Conservation (phyloP, 1,139 yeast species). For the Suhomyces ambrosiae region DNA sequence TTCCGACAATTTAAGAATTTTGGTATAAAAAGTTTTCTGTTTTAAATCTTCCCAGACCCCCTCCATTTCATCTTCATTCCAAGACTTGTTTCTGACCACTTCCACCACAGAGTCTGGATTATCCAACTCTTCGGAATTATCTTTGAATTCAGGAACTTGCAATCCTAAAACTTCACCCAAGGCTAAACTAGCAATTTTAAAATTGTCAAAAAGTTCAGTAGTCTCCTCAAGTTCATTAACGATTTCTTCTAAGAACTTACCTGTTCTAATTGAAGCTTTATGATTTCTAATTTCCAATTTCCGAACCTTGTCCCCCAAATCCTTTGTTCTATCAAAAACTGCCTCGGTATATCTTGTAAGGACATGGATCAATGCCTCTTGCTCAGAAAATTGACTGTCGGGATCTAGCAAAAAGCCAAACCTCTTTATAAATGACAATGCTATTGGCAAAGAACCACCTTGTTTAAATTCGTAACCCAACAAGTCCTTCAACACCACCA, state of each 20-base stretch:
- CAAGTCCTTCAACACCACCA: constrained; percentile 56
- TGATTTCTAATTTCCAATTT: constrained; percentile 45
- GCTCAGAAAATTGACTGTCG: constrained; percentile 11
- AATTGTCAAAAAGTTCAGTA: constrained; percentile 43
- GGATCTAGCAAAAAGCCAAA: constrained; percentile 30
- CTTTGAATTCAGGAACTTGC: constrained; percentile 15
- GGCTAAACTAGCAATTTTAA: constrained; percentile 45
- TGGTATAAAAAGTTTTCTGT: constrained; percentile 60
- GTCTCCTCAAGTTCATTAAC: constrained; percentile 44
- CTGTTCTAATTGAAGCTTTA: constrained; percentile 65
- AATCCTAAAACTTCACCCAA: constrained; percentile 46
- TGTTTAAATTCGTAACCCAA: constrained; percentile 50
- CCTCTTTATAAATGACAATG: constrained; percentile 54
- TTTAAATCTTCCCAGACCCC: constrained; percentile 70
- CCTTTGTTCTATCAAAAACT: constrained; percentile 39
- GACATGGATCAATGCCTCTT: constrained; percentile 28
- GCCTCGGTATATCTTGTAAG: constrained; percentile 52
- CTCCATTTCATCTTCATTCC: constrained; percentile 34
- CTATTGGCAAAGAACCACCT: constrained; percentile 52
- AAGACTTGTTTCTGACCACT: constrained; percentile 25
- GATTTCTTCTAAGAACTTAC: constrained; percentile 59
- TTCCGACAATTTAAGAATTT: constrained; percentile 30
- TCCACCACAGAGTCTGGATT: constrained; percentile 20
- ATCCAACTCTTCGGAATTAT: background rate
- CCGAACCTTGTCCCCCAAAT: constrained; percentile 36